Evolutionary conservation across 163 green algal genomes (phyloP).

Genomic region (Chlamydomonas reinhardtii): DNA sequence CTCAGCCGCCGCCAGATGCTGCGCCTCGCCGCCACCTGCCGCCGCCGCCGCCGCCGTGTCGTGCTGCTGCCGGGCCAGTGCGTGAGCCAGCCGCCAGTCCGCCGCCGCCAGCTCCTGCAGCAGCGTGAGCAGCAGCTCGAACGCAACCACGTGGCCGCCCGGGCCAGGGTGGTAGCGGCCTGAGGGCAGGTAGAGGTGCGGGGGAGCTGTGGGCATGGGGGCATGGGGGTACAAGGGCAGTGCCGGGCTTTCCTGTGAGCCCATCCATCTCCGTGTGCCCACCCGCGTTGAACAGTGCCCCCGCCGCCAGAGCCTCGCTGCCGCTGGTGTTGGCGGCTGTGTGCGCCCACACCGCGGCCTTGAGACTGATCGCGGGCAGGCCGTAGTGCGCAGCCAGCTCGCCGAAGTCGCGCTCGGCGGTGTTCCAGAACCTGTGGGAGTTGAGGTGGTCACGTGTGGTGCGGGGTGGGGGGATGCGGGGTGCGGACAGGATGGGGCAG

Average conservation of each 20-base stretch:
- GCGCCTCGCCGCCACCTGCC: not conserved
- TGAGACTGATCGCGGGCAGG: slow-evolving; percentile 48
- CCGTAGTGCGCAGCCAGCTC: slow-evolving; percentile 60
- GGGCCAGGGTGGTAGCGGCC: slow-evolving; percentile 5
- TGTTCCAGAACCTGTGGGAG: slow-evolving; percentile 53
- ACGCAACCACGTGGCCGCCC: slow-evolving; percentile 22
- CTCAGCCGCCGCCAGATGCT: not conserved
- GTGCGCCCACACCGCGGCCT: slow-evolving; percentile 12
- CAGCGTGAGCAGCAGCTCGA: slow-evolving; percentile 38
- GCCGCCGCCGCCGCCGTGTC: not conserved
- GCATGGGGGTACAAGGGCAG: not conserved
- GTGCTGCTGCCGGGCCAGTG: not conserved
- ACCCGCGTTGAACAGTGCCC: not conserved
- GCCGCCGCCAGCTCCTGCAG: not conserved
- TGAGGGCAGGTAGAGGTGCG: no score
- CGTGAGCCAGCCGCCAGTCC: not conserved
- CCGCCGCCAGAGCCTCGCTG: no score
- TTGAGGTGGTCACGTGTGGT: no score
- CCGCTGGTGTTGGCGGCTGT: not conserved
- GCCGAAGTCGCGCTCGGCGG: slow-evolving; percentile 51
- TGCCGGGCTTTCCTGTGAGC: no score
- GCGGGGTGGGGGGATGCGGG: not conserved
- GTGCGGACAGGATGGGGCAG: not conserved
- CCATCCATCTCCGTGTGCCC: no score
- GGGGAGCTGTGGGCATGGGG: not conserved